Evolutionary conservation across 805 yeast genomes (phyloP), one percentile per base, ranked within the genome.

Genomic region (Hanseniaspora lindneri): DNA sequence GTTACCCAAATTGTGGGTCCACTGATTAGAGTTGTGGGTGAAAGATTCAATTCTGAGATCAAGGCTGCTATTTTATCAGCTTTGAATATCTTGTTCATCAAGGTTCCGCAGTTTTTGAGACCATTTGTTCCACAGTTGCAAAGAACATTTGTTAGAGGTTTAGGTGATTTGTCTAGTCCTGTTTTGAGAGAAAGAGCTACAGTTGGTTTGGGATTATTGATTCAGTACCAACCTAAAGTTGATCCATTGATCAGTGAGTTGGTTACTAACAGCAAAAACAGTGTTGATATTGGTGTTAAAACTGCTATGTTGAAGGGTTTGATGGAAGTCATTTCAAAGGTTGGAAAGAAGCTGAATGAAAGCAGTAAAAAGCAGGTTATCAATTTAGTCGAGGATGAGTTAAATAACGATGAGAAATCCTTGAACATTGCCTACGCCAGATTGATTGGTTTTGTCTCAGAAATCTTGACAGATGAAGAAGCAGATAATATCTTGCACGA

Each of bases 71-170:
- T 94, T 56, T 71, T 92, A 59, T 72, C 74, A 53, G 94, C 97
- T 1, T 73, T 94, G 63, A 83, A 82, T 60, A 75, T 75, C 54
- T 68, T 94, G 60, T 77, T 92, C 58, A 67, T 67, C 21, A 83
- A 86, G 69, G 83, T 89, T 56, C 96, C 98, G 2, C 85, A 82
- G 60, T 84, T 85, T 62, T 72, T 92, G 64, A 77, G 89, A 59
- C 98, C 99, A 14, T 92, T 92, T 63, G 77, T 92, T 65, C 99
- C 99, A 8, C 99, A 92, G 68, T 73, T 92, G 56, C 98, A 92
- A 67, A 76, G 99, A 62, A 92, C 98, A 1, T 92, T 92, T 67
- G 95, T 89, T 36, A 83, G 94, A 61, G 83, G 95, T 2, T 70
- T 92, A 55, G 74, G 85, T 44, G 98, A 92, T 66, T 70, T 83